These are phyloP conservation scores for Pterocarpus macrocarpus DNA, from an alignment of 306 rosid species.

Conservation along the genomic window DNA sequence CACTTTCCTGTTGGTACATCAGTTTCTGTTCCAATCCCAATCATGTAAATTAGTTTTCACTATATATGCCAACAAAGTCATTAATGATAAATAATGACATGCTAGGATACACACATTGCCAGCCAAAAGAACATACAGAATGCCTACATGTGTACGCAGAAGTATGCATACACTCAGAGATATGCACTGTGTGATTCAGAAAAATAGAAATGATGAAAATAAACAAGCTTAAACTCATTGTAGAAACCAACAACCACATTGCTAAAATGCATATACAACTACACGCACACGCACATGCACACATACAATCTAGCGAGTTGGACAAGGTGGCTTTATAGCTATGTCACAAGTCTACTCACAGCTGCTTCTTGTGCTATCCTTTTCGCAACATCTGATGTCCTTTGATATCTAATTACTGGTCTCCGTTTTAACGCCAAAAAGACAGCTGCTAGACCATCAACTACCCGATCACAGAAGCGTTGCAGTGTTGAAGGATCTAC, in stretches of 20 bases:
- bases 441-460: slow-evolving; percentile 89
- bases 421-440: slow-evolving; percentile 89
- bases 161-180: slow-evolving; percentile 17
- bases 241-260: slow-evolving; percentile 19
- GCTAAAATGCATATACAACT: slow-evolving; percentile 30
- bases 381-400: slow-evolving; percentile 89
- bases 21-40: slow-evolving; percentile 76
- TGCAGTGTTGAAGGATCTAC: slow-evolving; percentile 80
- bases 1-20: slow-evolving; percentile 96
- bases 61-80: slow-evolving; percentile 31
- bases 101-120: slow-evolving; percentile 21
- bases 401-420: slow-evolving; percentile 91
- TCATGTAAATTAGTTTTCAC: slow-evolving; percentile 50
- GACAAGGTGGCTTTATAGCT: slow-evolving; percentile 28
- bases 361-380: slow-evolving; percentile 90
- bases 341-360: slow-evolving; percentile 53
- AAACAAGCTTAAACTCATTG: slow-evolving; percentile 32
- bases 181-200: slow-evolving; percentile 21
- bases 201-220: slow-evolving; percentile 36
- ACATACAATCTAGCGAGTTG: not conserved
- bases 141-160: slow-evolving; percentile 19
- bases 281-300: not conserved
- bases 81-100: slow-evolving; percentile 35
- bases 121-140: slow-evolving; percentile 40
- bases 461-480: slow-evolving; percentile 76